phyloP scores from a whole-genome alignment of 2,329 filamentous ascomycete species.

The Hypomyces rosellus region DNA sequence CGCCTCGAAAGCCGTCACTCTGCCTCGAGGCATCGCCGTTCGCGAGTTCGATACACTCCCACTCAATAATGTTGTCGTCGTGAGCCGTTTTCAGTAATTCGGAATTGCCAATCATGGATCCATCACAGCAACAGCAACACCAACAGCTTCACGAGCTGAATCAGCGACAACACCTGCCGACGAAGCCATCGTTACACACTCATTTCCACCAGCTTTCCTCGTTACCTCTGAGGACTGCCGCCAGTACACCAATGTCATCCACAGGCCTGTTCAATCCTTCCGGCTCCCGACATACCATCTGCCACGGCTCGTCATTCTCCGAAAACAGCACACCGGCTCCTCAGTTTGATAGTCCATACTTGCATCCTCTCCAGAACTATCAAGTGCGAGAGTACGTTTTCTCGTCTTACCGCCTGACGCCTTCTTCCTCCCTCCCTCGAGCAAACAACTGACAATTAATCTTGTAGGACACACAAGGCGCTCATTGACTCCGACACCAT shows the following conservation, averaged over 20 bases:
- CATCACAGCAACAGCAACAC: slow-evolving; percentile 12
- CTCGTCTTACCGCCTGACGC: neutral
- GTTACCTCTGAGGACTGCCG: slow-evolving; percentile 42
- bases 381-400: slow-evolving; percentile 67
- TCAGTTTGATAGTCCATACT: slow-evolving; percentile 49
- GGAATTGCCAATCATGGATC: slow-evolving; percentile 8
- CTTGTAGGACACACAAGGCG: slow-evolving; percentile 71
- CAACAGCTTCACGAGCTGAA: slow-evolving; percentile 5
- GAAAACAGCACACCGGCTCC: slow-evolving; percentile 49
- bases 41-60: neutral
- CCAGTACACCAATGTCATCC: slow-evolving; percentile 54
- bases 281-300: slow-evolving; percentile 34
- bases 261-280: slow-evolving; percentile 55
- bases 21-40: neutral
- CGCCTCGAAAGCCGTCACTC: slow-evolving; percentile 1
- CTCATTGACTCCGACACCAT: slow-evolving; percentile 83
- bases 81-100: neutral
- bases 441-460: neutral
- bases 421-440: neutral
- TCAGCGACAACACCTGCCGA: slow-evolving; percentile 8
- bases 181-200: slow-evolving; percentile 21
- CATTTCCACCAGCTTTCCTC: slow-evolving; percentile 31
- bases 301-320: slow-evolving; percentile 38
- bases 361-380: slow-evolving; percentile 66
- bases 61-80: neutral